Percentiles rank a stretch among this genome's conserved stretches.
Evolutionary conservation across 176 grass and related monocot genomes (phyloP).

Genomic region (Echinochloa phyllopogon): DNA sequence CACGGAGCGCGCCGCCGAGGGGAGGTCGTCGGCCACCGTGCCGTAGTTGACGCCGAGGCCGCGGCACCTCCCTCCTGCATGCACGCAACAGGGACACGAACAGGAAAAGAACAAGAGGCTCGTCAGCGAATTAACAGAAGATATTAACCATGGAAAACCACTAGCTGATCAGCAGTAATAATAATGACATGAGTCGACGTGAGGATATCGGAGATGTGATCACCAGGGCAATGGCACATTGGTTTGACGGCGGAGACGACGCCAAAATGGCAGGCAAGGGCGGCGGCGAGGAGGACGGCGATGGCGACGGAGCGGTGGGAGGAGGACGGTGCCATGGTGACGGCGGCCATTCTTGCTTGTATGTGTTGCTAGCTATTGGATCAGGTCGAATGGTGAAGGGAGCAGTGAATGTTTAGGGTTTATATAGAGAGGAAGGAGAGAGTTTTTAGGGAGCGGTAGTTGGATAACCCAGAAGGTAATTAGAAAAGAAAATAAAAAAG

Average conservation of each 20-base stretch:
- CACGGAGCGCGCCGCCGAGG: conserved; percentile 48
- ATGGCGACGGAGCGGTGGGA: neutral
- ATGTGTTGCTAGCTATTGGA: conserved; percentile 15
- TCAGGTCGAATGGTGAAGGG: conserved; percentile 4
- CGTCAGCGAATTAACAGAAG: neutral
- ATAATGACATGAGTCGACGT: neutral
- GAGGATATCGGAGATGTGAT: neutral
- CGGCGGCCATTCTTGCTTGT: neutral
- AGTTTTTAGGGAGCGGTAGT: neutral
- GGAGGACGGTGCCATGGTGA: neutral
- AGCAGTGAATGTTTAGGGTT: neutral
- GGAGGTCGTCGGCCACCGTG: conserved; percentile 68
- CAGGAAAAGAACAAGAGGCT: neutral
- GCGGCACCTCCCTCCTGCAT: conserved; percentile 41
- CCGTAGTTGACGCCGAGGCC: conserved; percentile 80
- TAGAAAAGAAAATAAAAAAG: neutral
- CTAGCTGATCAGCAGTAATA: neutral
- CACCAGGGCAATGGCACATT: conserved; percentile 7
- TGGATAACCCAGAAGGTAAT: neutral
- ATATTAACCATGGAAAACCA: neutral
- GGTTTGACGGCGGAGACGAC: neutral
- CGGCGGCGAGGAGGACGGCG: neutral
- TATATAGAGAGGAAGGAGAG: neutral
- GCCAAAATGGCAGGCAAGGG: neutral
- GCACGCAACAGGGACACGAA: neutral